These are phyloP conservation scores for Spiromastix sp. DNA, from an alignment of 2,329 filamentous ascomycete species.

Conservation along the genomic window DNA sequence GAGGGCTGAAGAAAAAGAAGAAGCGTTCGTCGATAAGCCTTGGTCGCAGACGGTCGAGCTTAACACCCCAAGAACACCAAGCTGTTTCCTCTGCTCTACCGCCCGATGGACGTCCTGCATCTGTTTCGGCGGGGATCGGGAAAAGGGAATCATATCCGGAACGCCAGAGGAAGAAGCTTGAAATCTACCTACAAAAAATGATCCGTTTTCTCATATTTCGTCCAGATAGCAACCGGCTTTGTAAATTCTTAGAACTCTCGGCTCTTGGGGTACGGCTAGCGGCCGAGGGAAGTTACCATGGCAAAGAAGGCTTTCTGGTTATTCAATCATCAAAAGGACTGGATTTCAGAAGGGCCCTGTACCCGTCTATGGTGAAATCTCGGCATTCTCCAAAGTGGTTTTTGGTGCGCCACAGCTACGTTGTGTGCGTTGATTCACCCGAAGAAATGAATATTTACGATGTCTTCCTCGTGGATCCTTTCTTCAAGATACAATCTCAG, in stretches of 20 bases:
- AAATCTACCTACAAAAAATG: constrained; percentile 85
- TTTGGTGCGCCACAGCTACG: constrained; percentile 91
- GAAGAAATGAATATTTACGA: constrained; percentile 99
- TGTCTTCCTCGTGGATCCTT: constrained; percentile 89
- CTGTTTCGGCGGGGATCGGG: constrained; percentile 23
- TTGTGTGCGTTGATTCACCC: constrained; percentile 95
- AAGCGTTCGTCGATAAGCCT: constrained; percentile 46
- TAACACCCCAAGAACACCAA: constrained; percentile 30
- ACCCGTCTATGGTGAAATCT: constrained; percentile 65
- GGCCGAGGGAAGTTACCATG: constrained; percentile 92
- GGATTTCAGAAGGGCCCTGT: constrained; percentile 72
- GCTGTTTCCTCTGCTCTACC: constrained; percentile 24
- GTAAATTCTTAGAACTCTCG: constrained; percentile 90
- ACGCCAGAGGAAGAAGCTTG: constrained; percentile 72
- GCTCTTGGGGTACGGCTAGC: constrained; percentile 87
- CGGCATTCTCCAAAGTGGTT: constrained; percentile 95
- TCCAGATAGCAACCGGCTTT: constrained; percentile 87
- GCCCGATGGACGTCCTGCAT: constrained; percentile 28
- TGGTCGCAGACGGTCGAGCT: constrained; percentile 49
- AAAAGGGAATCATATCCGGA: constrained; percentile 59
- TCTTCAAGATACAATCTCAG: constrained; percentile 74
- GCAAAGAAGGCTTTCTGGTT: constrained; percentile 88
- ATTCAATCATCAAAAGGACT: constrained; percentile 86
- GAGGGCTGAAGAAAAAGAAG: constrained; percentile 42
- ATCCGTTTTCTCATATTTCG: constrained; percentile 95